Percentiles rank a stretch among this genome's conserved stretches.
Evolutionary conservation across 306 rosid species (phyloP).

Genomic region (Sindora glabra): DNA sequence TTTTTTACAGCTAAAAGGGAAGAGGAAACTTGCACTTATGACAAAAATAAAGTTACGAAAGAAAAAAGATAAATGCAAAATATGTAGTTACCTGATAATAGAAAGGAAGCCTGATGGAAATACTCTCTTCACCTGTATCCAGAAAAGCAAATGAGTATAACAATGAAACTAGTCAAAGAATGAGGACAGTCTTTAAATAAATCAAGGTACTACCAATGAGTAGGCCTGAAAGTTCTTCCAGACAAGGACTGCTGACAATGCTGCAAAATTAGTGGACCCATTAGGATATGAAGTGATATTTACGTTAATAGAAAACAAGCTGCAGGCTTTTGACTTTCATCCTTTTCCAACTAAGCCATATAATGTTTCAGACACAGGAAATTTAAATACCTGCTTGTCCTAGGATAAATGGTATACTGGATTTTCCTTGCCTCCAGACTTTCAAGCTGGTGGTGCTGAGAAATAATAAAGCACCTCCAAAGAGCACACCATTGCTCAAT

Average conservation of each 20-base stretch:
- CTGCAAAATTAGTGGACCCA: slow-evolving; percentile 38
- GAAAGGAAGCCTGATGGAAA: slow-evolving; percentile 65
- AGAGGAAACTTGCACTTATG: slow-evolving; percentile 1
- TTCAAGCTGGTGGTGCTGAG: slow-evolving; percentile 79
- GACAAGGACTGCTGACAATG: slow-evolving; percentile 53
- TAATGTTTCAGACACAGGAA: neutral
- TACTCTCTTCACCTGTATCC: slow-evolving; percentile 63
- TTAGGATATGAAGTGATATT: too few relatives aligned
- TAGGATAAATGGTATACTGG: slow-evolving; percentile 74
- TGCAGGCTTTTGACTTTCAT: too few relatives aligned
- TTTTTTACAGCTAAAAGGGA: neutral
- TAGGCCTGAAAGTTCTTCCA: slow-evolving; percentile 75
- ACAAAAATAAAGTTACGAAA: slow-evolving; percentile 5
- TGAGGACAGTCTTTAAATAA: neutral
- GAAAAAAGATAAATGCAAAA: neutral
- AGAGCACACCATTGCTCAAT: slow-evolving; percentile 52
- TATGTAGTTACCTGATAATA: slow-evolving; percentile 44
- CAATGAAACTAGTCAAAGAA: neutral
- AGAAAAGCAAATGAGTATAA: neutral
- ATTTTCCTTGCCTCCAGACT: slow-evolving; percentile 94
- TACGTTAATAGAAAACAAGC: too few relatives aligned
- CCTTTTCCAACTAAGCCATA: neutral
- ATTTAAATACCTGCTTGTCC: slow-evolving; percentile 75
- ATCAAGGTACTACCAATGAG: slow-evolving; percentile 42
- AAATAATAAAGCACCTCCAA: slow-evolving; percentile 81